These are phyloP conservation scores for Claviceps sp. DNA, from an alignment of 2,329 filamentous ascomycete genomes.

Conservation along the genomic window DNA sequence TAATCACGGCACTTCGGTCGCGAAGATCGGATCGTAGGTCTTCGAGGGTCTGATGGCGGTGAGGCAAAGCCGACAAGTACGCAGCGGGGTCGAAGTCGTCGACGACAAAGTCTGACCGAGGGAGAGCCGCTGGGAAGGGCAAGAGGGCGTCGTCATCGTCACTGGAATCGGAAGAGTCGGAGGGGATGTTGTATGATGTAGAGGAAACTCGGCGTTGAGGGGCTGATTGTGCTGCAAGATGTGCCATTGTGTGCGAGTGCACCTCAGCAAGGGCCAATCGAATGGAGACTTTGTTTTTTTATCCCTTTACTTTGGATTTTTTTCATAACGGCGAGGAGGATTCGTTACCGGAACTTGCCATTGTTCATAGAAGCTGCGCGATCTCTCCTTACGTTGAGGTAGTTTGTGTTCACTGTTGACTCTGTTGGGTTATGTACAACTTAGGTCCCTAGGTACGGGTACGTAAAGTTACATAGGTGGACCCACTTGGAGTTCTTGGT, in stretches of 20 bases:
- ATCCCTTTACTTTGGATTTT: background rate
- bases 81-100: slow-evolving; percentile 63
- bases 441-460: no score
- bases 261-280: background rate
- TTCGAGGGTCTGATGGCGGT: slow-evolving; percentile 90
- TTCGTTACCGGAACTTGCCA: no score
- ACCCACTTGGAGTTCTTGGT: background rate
- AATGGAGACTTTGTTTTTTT: background rate
- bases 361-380: no score
- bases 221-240: background rate
- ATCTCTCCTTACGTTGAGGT: no score
- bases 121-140: slow-evolving; percentile 77
- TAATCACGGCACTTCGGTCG: slow-evolving; percentile 64
- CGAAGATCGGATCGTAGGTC: slow-evolving; percentile 81
- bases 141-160: slow-evolving; percentile 49
- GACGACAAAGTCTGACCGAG: slow-evolving; percentile 68
- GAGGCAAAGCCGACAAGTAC: slow-evolving; percentile 68
- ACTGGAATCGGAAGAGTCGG: slow-evolving; percentile 12
- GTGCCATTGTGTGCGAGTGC: slow-evolving; percentile 2
- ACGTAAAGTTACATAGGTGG: no score
- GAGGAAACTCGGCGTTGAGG: slow-evolving; percentile 8
- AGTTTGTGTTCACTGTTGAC: no score
- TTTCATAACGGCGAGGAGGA: background rate
- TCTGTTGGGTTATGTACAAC: no score
- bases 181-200: slow-evolving; percentile 5